Base-by-base conservation (phyloP, 1,139 yeast genomes). In the Geotrichum australiense region DNA sequence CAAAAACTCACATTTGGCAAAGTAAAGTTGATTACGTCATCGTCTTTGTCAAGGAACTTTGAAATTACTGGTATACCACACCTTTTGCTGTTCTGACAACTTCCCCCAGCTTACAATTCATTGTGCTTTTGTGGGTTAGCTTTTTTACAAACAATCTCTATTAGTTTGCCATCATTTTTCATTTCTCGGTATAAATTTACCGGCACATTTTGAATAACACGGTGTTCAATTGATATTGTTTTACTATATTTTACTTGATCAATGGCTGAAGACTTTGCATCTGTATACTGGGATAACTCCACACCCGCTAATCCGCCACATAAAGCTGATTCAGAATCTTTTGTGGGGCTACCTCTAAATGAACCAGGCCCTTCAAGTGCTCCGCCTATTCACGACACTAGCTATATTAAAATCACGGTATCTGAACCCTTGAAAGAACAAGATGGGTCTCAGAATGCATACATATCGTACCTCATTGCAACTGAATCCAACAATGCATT, bases 391-490 rank as follows among this genome's bases (percentile, higher is more conserved):
- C 37, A 35, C 36, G 37, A 42, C 36, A 38, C 41, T 19, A 39
- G 51, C 5, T 50, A 40, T 44, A 52, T 58, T 47, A 48, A 50
- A 27, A 56, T 62, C 12, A 55, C 63, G 2, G 93, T 86, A 3
- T 65, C 76, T 3, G 75, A 75, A 32, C 96, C 97, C 0, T 78
- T 78, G 52, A 80, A 86, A 55, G 94, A 85, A 50, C 79, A 77
- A 51, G 85, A 84, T 38, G 82, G 85, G 8, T 53, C 65, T 2
- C 84, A 84, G 50, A 82, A 81, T 51, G 81, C 93, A 3, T 89
- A 70, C 61, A 85, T 87, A 7, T 77, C 94, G 3, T 91, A 86
- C 57, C 72, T 84, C 39, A 70, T 91, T 25, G 75, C 83, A 12
- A 80, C 95, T 1, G 69, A 69, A 47, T 64, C 73, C 5, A 68